Conservation (phyloP, 2,329 filamentous ascomycete genomes). For the Cadophora sp. region DNA sequence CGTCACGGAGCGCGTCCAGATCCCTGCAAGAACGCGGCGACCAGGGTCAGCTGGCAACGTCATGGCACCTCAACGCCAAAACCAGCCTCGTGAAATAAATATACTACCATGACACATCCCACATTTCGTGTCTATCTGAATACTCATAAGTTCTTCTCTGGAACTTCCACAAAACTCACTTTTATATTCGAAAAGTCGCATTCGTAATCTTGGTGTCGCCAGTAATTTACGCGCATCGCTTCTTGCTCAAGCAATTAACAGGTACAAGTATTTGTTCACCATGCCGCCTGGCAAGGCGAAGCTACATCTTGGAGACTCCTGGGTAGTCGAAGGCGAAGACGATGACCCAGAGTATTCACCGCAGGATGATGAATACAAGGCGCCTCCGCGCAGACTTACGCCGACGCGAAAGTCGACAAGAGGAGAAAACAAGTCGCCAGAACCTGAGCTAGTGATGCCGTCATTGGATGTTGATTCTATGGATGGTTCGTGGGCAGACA, state of each 20-base stretch:
- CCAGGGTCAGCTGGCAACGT: slow-evolving; percentile 37
- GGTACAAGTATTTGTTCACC: slow-evolving; percentile 3
- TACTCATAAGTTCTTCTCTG: background rate
- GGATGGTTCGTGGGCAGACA: slow-evolving; percentile 41
- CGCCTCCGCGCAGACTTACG: slow-evolving; percentile 23
- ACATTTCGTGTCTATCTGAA: background rate
- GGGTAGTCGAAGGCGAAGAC: slow-evolving; percentile 42
- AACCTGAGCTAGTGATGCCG: slow-evolving; percentile 45
- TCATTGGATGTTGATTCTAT: slow-evolving; percentile 41
- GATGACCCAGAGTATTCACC: slow-evolving; percentile 35
- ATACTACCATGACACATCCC: background rate
- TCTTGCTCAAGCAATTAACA: background rate
- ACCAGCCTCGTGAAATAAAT: background rate
- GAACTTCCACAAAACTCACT: background rate
- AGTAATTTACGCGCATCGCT: background rate
- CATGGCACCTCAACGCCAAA: slow-evolving; percentile 21
- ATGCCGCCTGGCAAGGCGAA: slow-evolving; percentile 36
- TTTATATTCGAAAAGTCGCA: background rate
- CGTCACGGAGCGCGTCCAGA: slow-evolving; percentile 16
- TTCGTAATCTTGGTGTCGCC: background rate
- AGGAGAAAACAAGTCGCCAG: slow-evolving; percentile 38
- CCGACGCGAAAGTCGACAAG: slow-evolving; percentile 35
- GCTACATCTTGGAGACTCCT: slow-evolving; percentile 41
- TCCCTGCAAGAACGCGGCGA: slow-evolving; percentile 29
- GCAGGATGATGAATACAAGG: slow-evolving; percentile 30